Base-by-base conservation (phyloP, 2,329 filamentous ascomycete species). In the Furcasterigmium furcatum region DNA sequence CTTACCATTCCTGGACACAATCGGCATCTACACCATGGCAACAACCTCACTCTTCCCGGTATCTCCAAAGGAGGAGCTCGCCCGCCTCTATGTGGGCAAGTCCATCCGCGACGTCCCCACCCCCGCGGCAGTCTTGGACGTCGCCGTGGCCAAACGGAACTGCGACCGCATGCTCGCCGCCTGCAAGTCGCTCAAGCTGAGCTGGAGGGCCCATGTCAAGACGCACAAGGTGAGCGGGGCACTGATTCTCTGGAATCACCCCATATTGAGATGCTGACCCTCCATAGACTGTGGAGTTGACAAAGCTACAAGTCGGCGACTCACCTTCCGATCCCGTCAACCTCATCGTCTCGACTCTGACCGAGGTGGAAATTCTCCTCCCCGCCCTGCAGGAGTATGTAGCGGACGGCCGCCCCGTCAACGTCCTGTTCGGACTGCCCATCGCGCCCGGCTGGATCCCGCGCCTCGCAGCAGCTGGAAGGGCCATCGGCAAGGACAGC, bases 191-290 rank as follows among this genome's bases (percentile, higher is more conserved):
- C 58, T 85, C 0, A 66, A 65, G 0, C 67, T 85, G 0, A 71
- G 65, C 0, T 85, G 85, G 48, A 67, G 83, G 12, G 77, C 79
- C 0, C 83, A 87, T 53, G 72, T 85, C 5, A 86, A 86, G 59
- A 84, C 80, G 8, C 83, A 86, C 58, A 86, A 86, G 63, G 79
- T 79, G 5, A 30, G 34, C 14, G n/a, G n/a, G n/a, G n/a, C n/a
- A n/a, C n/a, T n/a, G n/a, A n/a, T n/a, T n/a, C n/a, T n/a, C n/a
- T n/a, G n/a, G n/a, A n/a, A n/a, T n/a, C n/a, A n/a, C n/a, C n/a
- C n/a, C n/a, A n/a, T n/a, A n/a, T n/a, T n/a, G n/a, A n/a, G n/a
- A n/a, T 4, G 45, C 49, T 19, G 45, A 9, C 13, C 0, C 1
- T 0, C 0, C 7, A 2, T 41, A 81, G 77, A 85, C 82, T 0